Percentiles rank a stretch among this genome's conserved stretches.
phyloP scores from a whole-genome alignment of 352 stramenopile genomes.

The Phytophthora rubi region DNA sequence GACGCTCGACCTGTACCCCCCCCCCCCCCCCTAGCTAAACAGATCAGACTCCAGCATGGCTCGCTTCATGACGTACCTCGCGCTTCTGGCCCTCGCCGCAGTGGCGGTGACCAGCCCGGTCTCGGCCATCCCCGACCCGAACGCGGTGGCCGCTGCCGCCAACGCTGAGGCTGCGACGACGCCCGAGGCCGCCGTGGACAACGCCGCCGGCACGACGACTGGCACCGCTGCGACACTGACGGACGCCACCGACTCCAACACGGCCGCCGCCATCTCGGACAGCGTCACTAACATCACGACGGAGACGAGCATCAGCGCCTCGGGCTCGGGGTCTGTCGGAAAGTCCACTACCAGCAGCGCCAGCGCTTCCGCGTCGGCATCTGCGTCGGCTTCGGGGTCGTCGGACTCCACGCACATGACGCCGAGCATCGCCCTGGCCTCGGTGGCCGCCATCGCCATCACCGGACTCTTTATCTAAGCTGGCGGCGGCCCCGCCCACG shows the following conservation, averaged over 20 bases:
- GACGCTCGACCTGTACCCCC: slow-evolving; percentile 32
- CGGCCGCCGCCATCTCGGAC: slow-evolving; percentile 32
- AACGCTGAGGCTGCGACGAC: slow-evolving; percentile 26
- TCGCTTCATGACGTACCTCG: slow-evolving; percentile 33
- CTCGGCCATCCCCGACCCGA: slow-evolving; percentile 35
- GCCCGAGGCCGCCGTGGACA: slow-evolving; percentile 18
- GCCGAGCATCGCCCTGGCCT: slow-evolving; percentile 28
- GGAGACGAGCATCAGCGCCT: slow-evolving; percentile 29
- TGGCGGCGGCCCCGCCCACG: slow-evolving; percentile 21
- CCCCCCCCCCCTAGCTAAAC: slow-evolving; percentile 5
- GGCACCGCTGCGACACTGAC: slow-evolving; percentile 21
- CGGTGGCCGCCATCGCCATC: slow-evolving; percentile 27
- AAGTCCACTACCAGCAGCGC: slow-evolving; percentile 2
- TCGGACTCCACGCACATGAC: slow-evolving; percentile 26
- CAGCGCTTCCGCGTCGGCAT: slow-evolving; percentile 10
- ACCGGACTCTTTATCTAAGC: slow-evolving; percentile 42
- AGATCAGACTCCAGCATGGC: slow-evolving; percentile 23
- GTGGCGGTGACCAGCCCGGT: slow-evolving; percentile 26
- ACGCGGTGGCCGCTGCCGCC: slow-evolving; percentile 22
- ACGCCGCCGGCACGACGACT: slow-evolving; percentile 1
- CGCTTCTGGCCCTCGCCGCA: slow-evolving; percentile 34
- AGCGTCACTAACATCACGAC: slow-evolving; percentile 36
- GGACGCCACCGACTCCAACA: slow-evolving; percentile 24
- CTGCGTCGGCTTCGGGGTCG: slow-evolving; percentile 26
- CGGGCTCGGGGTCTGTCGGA: slow-evolving; percentile 7